phyloP scores from a whole-genome alignment of 148 eudicot genomes.

The Cornus florida region DNA sequence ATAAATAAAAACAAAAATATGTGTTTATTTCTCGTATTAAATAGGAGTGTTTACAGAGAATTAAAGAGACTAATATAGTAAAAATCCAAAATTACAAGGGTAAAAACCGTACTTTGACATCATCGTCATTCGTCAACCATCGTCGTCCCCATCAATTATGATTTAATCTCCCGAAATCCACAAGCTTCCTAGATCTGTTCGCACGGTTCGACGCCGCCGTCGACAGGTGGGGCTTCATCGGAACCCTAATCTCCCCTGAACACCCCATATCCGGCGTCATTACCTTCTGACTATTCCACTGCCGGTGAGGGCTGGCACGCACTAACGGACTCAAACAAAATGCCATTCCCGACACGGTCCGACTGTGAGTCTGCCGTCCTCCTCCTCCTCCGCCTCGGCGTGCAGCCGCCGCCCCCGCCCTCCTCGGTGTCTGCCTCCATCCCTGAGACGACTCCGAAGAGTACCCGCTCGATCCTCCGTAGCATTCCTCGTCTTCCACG shows the following conservation, averaged over 20 bases:
- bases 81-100: neutral
- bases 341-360: conserved; percentile 28
- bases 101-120: conserved; percentile 22
- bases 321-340: conserved; percentile 63
- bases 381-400: neutral
- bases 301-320: conserved; percentile 48
- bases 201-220: conserved; percentile 60
- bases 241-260: conserved; percentile 51
- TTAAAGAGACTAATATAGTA: neutral
- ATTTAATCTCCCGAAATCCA: conserved; percentile 73
- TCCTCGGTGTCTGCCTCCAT: conserved; percentile 40
- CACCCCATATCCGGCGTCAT: conserved; percentile 32
- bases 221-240: conserved; percentile 43
- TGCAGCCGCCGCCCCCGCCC: conserved; percentile 19
- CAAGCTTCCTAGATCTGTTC: conserved; percentile 79
- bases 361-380: conserved; percentile 16
- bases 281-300: conserved; percentile 29
- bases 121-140: neutral
- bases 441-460: conserved; percentile 35
- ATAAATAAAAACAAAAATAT: too few relatives aligned
- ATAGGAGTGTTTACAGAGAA: neutral
- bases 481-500: conserved; percentile 21
- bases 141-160: conserved; percentile 38
- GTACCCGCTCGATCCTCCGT: conserved; percentile 29
- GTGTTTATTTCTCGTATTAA: neutral